Base-by-base conservation (phyloP, 1,139 yeast species). In the Candida glucosophila region DNA sequence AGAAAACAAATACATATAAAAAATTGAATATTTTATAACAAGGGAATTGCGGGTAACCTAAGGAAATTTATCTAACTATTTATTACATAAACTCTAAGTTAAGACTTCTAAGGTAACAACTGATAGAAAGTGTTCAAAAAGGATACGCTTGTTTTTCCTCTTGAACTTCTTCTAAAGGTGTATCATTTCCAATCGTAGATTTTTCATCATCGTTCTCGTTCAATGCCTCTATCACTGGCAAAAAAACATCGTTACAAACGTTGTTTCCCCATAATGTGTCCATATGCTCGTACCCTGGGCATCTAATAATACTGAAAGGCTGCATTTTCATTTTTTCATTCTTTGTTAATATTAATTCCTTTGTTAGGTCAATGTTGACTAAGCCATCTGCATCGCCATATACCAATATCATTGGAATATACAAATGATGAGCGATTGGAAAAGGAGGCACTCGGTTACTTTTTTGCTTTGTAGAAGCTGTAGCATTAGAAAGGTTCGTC, bases 401-500 rank as follows among this genome's bases (percentile, higher is more conserved):
- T 17, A 59, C 52, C 25, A 63, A 40, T 8, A 60, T 29, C 55
- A 62, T 58, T 1, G 65, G 66, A n/a, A 63, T 49, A 25, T 60
- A 47, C 12, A 65, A 51, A 20, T 65, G 67, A 32, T 59, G 31
- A 58, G 67, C 35, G 55, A 62, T 19, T 4, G 72, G 71, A 31
- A 64, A 73, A 3, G 78, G 75, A 1, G 83, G 76, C 4, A 73
- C 80, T 31, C 69, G 55, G 41, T 73, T 49, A 2, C 47, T 41
- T 16, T 56, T 61, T 11, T 28, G 25, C 22, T 39, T 44, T 31
- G 44, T 45, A 6, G 29, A 26, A 2, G 25, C 51, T 34, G 39
- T 58, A 28, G 33, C 48, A 6, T 52, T 50, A 2, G 47, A 31
- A 15, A 49, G 30, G 20, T 34, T 34, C 5, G 49, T 43, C 22